Evolutionary conservation across 2,329 filamentous ascomycete species (phyloP).

Genomic region (Gyromitra esculenta): DNA sequence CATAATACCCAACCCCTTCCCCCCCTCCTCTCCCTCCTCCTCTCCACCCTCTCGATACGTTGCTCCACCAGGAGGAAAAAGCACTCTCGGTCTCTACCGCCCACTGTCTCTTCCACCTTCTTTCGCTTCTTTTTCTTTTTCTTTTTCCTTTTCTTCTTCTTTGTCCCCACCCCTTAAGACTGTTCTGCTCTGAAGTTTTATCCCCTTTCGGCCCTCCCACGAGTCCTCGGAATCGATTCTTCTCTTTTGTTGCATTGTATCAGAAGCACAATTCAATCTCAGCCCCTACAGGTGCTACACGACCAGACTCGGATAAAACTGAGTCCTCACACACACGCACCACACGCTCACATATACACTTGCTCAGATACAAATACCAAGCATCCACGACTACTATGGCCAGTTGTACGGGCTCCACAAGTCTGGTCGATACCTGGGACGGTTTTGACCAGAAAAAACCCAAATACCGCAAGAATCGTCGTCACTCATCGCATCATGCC

Average conservation of each 20-base stretch:
- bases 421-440: slow-evolving; percentile 50
- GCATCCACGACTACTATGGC: slow-evolving; percentile 34
- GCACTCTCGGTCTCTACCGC: slow-evolving; percentile 35
- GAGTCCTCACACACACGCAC: not conserved
- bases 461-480: slow-evolving; percentile 44
- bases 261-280: not conserved
- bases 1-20: not conserved
- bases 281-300: slow-evolving; percentile 10
- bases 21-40: not conserved
- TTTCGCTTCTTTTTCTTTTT: not conserved
- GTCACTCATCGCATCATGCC: slow-evolving; percentile 49
- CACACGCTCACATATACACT: not conserved
- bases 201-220: slow-evolving; percentile 17
- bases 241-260: slow-evolving; percentile 30
- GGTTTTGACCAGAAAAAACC: slow-evolving; percentile 33
- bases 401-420: slow-evolving; percentile 40
- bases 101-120: not conserved
- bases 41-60: not conserved
- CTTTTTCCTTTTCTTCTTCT: not conserved
- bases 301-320: slow-evolving; percentile 7
- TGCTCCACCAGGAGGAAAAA: slow-evolving; percentile 14
- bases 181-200: slow-evolving; percentile 9
- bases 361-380: not conserved
- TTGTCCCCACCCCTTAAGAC: not conserved
- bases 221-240: not conserved